Base-by-base conservation (phyloP, 257 asterid genomes). In the Petunia axillaris region DNA sequence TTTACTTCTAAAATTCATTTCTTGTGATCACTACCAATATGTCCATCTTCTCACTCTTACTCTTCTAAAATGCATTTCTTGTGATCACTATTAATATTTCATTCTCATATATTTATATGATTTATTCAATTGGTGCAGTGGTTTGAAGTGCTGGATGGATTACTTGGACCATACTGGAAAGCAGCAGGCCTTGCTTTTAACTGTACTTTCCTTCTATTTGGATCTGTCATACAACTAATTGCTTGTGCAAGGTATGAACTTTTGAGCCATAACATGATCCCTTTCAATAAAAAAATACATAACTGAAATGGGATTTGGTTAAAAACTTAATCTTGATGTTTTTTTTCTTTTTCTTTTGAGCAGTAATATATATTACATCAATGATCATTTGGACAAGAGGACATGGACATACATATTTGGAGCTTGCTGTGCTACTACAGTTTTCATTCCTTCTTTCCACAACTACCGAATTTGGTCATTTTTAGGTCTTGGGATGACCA, bases 381-480 rank as follows among this genome's bases (percentile, higher is more conserved):
- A 95, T 80, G 99, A 95, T 70, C 94, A 85, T 43, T 81, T 95
- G 94, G 98, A 95, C 84, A 95, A 95, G 95, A 89, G 98, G 94
- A 95, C 98, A 44, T 95, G 98, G 98, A 95, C 98, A 2, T 95
- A 95, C 81, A 95, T 95, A 91, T 95, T 95, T 83, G 98, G 98
- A 85, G 98, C 98, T 65, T 95, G 98, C 83, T 95, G 98, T 84
- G 98, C 98, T 14, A 95, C 98, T 4, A 95, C 98, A 1, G 98
- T 95, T 10, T 95, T 95, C 88, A 90, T 94, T 82, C 98, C 98
- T n/a, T 95, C 98, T 8, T 95, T 93, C 79, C 98, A 95, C 89
- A 95, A 95, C 91, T 95, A 93, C 81, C 81, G 99, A 54, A 90
- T 95, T 81, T 95, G 99, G 99, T 95, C 99, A 6, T 95, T 95